Evolutionary conservation across 257 asterid genomes (phyloP), one percentile per base, ranked within the genome.

Genomic region (Primulina tabacum): DNA sequence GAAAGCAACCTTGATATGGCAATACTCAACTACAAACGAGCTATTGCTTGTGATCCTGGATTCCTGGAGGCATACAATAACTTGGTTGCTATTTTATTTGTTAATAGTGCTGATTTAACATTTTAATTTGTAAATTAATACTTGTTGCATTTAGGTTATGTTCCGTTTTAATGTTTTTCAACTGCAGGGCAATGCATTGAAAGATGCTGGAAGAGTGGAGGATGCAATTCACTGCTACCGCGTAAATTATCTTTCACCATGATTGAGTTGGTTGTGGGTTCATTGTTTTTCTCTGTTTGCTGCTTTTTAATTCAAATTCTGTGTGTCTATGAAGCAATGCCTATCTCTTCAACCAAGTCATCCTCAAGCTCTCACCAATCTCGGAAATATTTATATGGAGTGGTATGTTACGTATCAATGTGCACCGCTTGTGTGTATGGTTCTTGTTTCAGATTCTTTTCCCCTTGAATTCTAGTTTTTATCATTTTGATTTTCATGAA

Each of bases 1-100:
- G 98, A 94, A 83, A 89, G 89, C 77, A 91, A 94, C 81, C 85
- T 94, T 77, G 99, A 94, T 34, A 80, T 94, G 99, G 95, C 99
- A 52, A 91, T 94, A 79, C 74, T 85, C 57, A 81, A 91, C 83
- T 94, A 94, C 80, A 91, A 83, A 81, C 81, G 97, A 81, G 99
- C 99, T 70, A 91, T 94, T 77, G 82, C 95, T 68, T 94, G 95
- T 77, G 99, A 94, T 76, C 69, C 89, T 77, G 93, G 89, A 79
- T 94, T 82, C 82, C 82, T 94, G 83, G 99, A 94, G 85, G 98
- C 99, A 24, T 94, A 94, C 80, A 94, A 88, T 72, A 94, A 89
- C 81, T 79, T 94, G 97, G 99, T 94, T 71, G 7, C 86, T 17
- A 34, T 68, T 60, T 47, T 56, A 71, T 61, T 59, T 69, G 60